Conservation (phyloP, 768 basidiomycete genomes). For the Psilocybe subaeruginosa region DNA sequence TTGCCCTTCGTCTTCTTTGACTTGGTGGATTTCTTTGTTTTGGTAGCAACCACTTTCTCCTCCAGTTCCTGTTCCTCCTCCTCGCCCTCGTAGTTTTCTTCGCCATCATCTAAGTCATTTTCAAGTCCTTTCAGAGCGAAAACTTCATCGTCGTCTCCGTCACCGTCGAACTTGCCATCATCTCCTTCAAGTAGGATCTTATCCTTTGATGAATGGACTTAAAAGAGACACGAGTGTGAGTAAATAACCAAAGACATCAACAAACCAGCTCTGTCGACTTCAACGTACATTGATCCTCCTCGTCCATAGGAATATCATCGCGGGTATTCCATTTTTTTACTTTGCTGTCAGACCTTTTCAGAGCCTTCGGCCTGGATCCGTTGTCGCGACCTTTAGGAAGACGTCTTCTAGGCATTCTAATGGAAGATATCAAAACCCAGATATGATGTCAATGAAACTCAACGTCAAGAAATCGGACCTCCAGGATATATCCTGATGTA, state of each 20-base stretch:
- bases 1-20: slow-evolving; percentile 28
- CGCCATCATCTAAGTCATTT: slow-evolving; percentile 49
- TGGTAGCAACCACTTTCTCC: slow-evolving; percentile 17
- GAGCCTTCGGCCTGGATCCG: slow-evolving; percentile 45
- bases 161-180: slow-evolving; percentile 46
- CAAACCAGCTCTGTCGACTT: background rate
- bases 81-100: slow-evolving; percentile 34
- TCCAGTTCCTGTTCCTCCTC: slow-evolving; percentile 38
- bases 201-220: slow-evolving; percentile 78
- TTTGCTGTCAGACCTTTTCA: slow-evolving; percentile 53
- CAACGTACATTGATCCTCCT: slow-evolving; percentile 76
- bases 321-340: slow-evolving; percentile 69
- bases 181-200: slow-evolving; percentile 77
- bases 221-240: slow-evolving; percentile 5
- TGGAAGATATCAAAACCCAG: background rate
- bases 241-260: background rate
- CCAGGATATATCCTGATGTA: background rate
- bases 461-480: background rate
- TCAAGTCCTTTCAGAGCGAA: slow-evolving; percentile 69
- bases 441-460: background rate
- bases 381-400: slow-evolving; percentile 35
- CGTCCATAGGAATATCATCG: slow-evolving; percentile 74
- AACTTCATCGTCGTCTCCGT: slow-evolving; percentile 79
- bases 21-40: slow-evolving; percentile 30
- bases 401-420: slow-evolving; percentile 52